Conservation (phyloP, 306 rosid genomes). For the Quercus variabilis region DNA sequence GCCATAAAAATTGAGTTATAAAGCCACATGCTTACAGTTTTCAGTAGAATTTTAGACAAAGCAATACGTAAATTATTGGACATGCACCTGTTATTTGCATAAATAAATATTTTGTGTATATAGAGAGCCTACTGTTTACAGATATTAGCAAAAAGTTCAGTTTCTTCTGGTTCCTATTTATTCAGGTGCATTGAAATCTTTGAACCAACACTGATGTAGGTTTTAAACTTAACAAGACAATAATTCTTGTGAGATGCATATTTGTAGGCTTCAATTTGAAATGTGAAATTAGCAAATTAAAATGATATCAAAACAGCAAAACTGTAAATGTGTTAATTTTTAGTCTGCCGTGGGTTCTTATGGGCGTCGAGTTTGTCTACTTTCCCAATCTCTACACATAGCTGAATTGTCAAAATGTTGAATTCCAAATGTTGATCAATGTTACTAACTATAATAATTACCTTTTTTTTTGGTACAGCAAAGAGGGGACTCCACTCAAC, state of each 20-base stretch:
- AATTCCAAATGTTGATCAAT: too few relatives aligned
- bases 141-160: too few relatives aligned
- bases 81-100: too few relatives aligned
- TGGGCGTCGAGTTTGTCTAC: background rate
- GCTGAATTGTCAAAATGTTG: too few relatives aligned
- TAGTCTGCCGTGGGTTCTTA: too few relatives aligned
- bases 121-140: too few relatives aligned
- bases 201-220: background rate
- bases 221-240: background rate
- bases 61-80: too few relatives aligned
- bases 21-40: too few relatives aligned
- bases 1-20: too few relatives aligned
- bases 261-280: background rate
- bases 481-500: constrained; percentile 31
- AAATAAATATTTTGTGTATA: too few relatives aligned
- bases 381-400: background rate
- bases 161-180: too few relatives aligned
- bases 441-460: background rate
- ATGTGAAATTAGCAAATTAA: background rate
- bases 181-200: background rate
- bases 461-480: background rate
- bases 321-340: background rate
- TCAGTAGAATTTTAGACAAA: too few relatives aligned
- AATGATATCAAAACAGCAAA: background rate
- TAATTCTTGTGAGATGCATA: background rate